Evolutionary conservation across 2,329 filamentous ascomycete genomes (phyloP), one percentile per base, ranked within the genome.

Genomic region (Penicillium sp.): DNA sequence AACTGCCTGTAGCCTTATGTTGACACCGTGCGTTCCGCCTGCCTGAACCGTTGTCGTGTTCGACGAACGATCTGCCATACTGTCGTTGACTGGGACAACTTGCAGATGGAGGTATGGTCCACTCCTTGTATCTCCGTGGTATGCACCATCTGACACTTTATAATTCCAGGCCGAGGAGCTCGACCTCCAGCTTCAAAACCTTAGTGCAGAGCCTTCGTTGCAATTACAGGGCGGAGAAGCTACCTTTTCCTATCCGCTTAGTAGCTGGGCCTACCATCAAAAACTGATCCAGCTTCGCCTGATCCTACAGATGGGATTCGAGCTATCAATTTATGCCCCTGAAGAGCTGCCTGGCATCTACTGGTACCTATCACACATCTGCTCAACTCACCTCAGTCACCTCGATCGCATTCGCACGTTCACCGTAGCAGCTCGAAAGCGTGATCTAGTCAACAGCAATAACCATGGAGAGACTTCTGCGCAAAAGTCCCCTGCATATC

Each of bases 281-380:
- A 98, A 97, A 76, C 84, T 97, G n/a, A 87, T 86, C 33, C 87
- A 94, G 71, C 92, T 97, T 84, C 90, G 94, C 73, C 90, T 89
- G 82, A 89, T 96, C 50, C 84, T 97, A 17, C 91, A 97, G 73
- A 87, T 97, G 35, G 95, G 96, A 13, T 98, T 99, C 75, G 95
- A 99, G 77, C 88, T 97, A 13, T 89, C 94, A 47, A 86, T 97
- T 10, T 98, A 98, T 76, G 88, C 94, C 57, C 84, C 88, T 0
- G 90, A 96, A 75, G 95, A 99, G 76, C 83, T 95, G 10, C 86
- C 88, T 0, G 88, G 88, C 26, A 96, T 97, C 91, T 98, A 98
- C 76, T 95, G 91, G 88, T 93, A 97, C 75, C 80, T 97, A 65
- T 86, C 91, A 68, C 86, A 91, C 79, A 80, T 96, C 62, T 82